Conservation (phyloP, 768 basidiomycete genomes). For the Naganishia antarctica region DNA sequence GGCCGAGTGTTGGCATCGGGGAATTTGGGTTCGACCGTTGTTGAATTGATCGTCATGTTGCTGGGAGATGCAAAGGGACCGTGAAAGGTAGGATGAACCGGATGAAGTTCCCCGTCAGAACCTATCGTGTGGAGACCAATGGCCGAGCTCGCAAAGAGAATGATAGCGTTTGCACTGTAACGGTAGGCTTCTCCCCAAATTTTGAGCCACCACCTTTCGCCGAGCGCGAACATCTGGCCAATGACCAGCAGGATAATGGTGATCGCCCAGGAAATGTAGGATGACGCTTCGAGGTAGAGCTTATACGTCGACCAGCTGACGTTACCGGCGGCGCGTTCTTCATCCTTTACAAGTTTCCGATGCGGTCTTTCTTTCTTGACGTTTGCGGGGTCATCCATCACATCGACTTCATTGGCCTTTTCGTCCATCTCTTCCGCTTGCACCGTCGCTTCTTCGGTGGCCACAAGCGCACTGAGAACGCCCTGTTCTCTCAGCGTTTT, state of each 20-base stretch:
- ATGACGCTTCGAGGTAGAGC: slow-evolving; percentile 50
- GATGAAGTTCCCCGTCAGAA: neutral
- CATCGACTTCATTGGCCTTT: slow-evolving; percentile 34
- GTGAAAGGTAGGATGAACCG: slow-evolving; percentile 1
- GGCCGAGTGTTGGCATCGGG: slow-evolving; percentile 22
- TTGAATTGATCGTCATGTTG: neutral
- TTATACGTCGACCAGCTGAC: slow-evolving; percentile 70
- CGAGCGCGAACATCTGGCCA: slow-evolving; percentile 34
- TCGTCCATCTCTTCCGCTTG: slow-evolving; percentile 38
- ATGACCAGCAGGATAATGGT: slow-evolving; percentile 55
- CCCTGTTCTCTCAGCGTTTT: slow-evolving; percentile 62
- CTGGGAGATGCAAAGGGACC: neutral
- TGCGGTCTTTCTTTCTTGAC: slow-evolving; percentile 33
- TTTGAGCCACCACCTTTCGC: slow-evolving; percentile 61
- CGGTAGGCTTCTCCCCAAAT: slow-evolving; percentile 62
- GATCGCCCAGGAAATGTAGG: slow-evolving; percentile 42
- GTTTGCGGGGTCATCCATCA: slow-evolving; percentile 36
- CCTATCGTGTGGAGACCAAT: neutral
- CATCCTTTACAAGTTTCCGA: slow-evolving; percentile 63
- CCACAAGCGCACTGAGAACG: slow-evolving; percentile 59
- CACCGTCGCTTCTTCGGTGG: slow-evolving; percentile 51
- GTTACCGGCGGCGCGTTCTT: slow-evolving; percentile 71
- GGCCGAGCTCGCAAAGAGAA: neutral
- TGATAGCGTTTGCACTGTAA: slow-evolving; percentile 8
- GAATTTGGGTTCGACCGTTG: neutral